Evolutionary conservation across 768 basidiomycete genomes (phyloP), one percentile per base, ranked within the genome.

Genomic region (Termitomyces sp.): DNA sequence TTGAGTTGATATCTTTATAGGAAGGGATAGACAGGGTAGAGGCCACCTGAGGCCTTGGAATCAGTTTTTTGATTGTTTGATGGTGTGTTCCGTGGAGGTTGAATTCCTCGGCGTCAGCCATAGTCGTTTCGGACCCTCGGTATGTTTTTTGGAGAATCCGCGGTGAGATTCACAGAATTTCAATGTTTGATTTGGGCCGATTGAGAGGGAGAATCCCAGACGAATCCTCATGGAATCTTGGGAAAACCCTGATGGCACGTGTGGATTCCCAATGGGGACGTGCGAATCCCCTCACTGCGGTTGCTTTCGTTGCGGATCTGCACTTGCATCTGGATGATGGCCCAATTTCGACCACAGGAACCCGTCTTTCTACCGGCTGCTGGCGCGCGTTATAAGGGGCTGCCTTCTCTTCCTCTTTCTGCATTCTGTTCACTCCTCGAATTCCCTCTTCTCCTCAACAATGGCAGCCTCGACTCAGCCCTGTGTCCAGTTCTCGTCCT

Each of bases 401-500:
- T 55, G 52, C 53, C 64, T 66, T 68, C 59, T 53, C 56, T 44
- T 49, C 65, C 58, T 71, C 69, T 58, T 55, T 69, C 71, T 65
- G 55, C 65, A 68, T 65, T 69, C 62, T 65, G 62, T 57, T 16
- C 14, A n/a, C 48, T 48, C 48, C 61, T 62, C 56, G 64, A 68
- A 63, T 59, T 65, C 62, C 63, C 46, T 56, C 39, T 63, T 58
- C 61, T 51, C 60, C 39, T 40, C 36, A 20, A 37, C 63, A 65
- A 80, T 80, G 79, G 64, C 76, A 64, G 64, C 76, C 57, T 65
- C 76, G 46, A 60, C 73, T 36, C 66, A 72, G 39, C 62, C 76
- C 50, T 81, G 79, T 59, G 74, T 77, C 36, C 75, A 75, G 54
- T 77, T 79, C 65, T 67, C 75, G 34, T 62, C 78, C 30, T 68